Conservation (phyloP, 495 filamentous ascomycete genomes). For the Neurospora sp. region DNA sequence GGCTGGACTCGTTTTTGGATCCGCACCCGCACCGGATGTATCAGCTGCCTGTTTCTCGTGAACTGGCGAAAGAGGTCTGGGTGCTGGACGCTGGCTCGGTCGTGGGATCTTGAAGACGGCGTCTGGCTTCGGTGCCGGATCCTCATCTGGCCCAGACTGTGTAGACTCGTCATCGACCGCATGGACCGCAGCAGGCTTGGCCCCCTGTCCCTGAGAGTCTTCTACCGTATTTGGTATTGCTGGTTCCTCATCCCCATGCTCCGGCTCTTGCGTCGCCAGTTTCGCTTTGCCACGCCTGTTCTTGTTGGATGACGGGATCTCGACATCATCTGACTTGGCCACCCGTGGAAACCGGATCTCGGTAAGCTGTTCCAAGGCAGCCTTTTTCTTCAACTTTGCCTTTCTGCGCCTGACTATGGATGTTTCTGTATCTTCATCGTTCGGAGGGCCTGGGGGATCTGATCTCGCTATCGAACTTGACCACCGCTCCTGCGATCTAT, state of each 20-base stretch:
- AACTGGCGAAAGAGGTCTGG: not conserved
- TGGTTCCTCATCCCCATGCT: conserved; percentile 2
- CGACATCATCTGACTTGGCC: conserved; percentile 18
- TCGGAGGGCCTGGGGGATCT: not conserved
- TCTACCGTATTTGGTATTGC: conserved; percentile 21
- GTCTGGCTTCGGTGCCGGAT: not conserved
- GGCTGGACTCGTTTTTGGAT: conserved; percentile 32
- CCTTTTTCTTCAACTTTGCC: conserved; percentile 23
- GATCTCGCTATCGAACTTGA: conserved; percentile 5
- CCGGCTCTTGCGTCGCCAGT: conserved; percentile 12
- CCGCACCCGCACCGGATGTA: conserved; percentile 17
- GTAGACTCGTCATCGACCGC: conserved; percentile 13
- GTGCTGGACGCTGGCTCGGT: conserved; percentile 1
- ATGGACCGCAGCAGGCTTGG: not conserved
- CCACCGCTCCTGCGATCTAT: conserved; percentile 24
- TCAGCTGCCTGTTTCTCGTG: not conserved
- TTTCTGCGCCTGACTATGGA: conserved; percentile 7
- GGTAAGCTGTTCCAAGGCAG: conserved; percentile 25
- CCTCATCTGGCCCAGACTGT: conserved; percentile 12
- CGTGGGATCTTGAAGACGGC: conserved; percentile 3
- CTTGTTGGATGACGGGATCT: conserved; percentile 30
- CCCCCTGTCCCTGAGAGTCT: conserved; percentile 18
- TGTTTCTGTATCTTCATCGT: conserved; percentile 18
- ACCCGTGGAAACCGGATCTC: conserved; percentile 26
- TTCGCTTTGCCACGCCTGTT: conserved; percentile 6